phyloP scores from a whole-genome alignment of 2,329 filamentous ascomycete genomes.

The Ophiostoma sp. region DNA sequence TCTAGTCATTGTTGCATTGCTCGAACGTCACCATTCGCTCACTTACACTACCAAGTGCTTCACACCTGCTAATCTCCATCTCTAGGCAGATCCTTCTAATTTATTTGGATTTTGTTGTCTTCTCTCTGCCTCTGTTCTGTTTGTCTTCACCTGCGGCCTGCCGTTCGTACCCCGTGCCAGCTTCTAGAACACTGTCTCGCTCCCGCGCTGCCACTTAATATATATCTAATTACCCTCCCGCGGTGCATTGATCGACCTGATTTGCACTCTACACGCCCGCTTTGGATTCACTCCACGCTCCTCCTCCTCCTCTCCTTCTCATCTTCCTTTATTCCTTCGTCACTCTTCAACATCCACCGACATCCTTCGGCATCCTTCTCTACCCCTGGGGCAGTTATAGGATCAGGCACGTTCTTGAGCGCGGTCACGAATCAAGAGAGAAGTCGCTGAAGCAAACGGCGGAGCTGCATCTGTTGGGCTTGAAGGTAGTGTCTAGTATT shows the following conservation, averaged over 20 bases:
- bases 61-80: background rate
- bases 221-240: background rate
- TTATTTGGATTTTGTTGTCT: background rate
- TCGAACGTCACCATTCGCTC: background rate
- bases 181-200: background rate
- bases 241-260: background rate
- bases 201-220: background rate
- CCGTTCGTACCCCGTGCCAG: background rate
- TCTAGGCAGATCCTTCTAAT: background rate
- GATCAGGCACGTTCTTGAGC: background rate
- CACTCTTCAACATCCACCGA: background rate
- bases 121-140: background rate
- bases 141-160: background rate
- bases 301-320: background rate
- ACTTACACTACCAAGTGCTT: background rate
- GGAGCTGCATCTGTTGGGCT: background rate
- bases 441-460: background rate
- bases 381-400: background rate
- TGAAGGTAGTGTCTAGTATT: background rate
- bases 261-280: background rate
- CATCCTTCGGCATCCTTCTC: background rate
- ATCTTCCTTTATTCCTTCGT: background rate
- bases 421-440: background rate
- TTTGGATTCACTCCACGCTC: background rate
- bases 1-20: conserved; percentile 5